Percentiles rank a stretch among this genome's conserved stretches.
Conservation (phyloP, 2,329 filamentous ascomycete species). For the Fusarium zealandicum region DNA sequence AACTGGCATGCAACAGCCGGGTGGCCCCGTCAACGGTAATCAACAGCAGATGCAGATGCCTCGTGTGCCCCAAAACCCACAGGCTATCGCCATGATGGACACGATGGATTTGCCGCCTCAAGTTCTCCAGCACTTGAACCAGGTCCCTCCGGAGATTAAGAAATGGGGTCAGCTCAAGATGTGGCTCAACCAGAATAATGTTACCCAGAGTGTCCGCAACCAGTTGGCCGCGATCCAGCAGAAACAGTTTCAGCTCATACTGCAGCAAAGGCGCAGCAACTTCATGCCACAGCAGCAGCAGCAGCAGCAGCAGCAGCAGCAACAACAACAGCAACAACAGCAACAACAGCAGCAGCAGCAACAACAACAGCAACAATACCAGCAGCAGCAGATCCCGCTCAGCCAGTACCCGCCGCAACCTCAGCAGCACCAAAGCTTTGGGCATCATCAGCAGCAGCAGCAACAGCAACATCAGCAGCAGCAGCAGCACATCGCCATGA, state of each 20-base stretch:
- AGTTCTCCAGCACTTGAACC: constrained; percentile 43
- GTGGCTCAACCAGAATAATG: constrained; percentile 51
- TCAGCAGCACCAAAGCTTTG: constrained; percentile 37
- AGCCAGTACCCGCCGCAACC: constrained; percentile 27
- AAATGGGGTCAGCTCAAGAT: constrained; percentile 58
- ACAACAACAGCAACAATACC: constrained; percentile 27
- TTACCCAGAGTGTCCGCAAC: constrained; percentile 43
- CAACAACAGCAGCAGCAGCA: constrained; percentile 33
- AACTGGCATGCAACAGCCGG: constrained; percentile 44
- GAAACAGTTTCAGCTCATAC: constrained; percentile 49
- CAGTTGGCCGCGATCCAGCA: constrained; percentile 49
- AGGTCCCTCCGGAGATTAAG: constrained; percentile 53
- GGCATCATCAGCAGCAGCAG: constrained; percentile 25
- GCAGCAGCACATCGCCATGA: constrained; percentile 42
- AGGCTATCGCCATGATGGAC: constrained; percentile 54
- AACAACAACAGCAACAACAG: constrained; percentile 15
- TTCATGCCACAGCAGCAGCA: constrained; percentile 40
- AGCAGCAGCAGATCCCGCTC: constrained; percentile 17
- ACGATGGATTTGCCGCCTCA: constrained; percentile 55
- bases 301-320: constrained; percentile 28
- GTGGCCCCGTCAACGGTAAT: constrained; percentile 37
- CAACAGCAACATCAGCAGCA: constrained; percentile 31
- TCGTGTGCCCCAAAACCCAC: constrained; percentile 42
- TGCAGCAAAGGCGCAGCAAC: constrained; percentile 42
- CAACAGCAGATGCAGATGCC: constrained; percentile 42